A percentile compares a stretch with the other conserved stretches of the same genome.
Evolutionary conservation across 1,284 basidiomycete species (phyloP).

Genomic region (Rhodofomes roseus): DNA sequence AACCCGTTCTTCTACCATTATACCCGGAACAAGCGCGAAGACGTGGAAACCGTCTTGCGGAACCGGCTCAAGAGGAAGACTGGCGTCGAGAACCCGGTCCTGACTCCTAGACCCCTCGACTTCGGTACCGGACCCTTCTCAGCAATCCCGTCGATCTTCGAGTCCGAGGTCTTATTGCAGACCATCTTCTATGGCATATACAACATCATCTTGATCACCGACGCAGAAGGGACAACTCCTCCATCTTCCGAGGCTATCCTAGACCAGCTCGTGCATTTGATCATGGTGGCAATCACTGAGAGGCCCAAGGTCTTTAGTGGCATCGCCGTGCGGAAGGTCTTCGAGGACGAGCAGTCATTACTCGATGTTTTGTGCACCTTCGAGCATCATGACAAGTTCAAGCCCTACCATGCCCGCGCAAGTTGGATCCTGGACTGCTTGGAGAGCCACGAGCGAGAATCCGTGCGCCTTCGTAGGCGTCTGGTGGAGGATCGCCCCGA

Average conservation of each 20-base stretch:
- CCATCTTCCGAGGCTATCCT: conserved; percentile 84
- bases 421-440: conserved; percentile 75
- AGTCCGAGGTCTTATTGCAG: conserved; percentile 67
- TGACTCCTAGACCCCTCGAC: conserved; percentile 69
- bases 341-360: conserved; percentile 60
- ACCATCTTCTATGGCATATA: conserved; percentile 75
- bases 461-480: conserved; percentile 49
- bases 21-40: conserved; percentile 91
- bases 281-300: conserved; percentile 80
- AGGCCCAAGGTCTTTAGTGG: conserved; percentile 60
- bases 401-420: conserved; percentile 61
- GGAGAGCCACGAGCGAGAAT: conserved; percentile 46
- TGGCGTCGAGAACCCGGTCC: conserved; percentile 62
- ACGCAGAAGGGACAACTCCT: conserved; percentile 52
- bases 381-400: conserved; percentile 75
- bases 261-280: conserved; percentile 83
- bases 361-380: conserved; percentile 72
- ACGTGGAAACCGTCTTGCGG: conserved; percentile 82
- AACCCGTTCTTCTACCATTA: conserved; percentile 98
- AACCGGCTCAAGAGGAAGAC: conserved; percentile 67
- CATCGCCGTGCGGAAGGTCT: conserved; percentile 49
- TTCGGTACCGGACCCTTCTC: conserved; percentile 68
- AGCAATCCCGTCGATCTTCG: conserved; percentile 54
- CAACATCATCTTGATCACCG: conserved; percentile 64
- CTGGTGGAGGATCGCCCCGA: conserved; percentile 36